Evolutionary conservation across 768 basidiomycete species (phyloP), one percentile per base, ranked within the genome.

Genomic region (Calocybe indica): DNA sequence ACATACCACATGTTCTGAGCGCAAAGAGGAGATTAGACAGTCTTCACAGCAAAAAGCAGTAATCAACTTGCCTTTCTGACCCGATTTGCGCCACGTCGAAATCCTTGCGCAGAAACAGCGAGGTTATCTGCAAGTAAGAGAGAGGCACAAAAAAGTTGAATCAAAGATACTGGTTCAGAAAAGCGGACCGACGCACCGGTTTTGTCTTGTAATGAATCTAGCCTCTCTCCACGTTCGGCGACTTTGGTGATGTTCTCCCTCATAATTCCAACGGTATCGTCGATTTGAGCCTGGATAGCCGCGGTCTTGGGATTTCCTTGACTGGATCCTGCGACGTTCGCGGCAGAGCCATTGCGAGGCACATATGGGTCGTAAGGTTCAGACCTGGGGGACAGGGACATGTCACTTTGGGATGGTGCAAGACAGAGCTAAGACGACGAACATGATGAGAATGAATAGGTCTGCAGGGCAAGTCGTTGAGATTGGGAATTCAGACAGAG

Each of bases 361-460:
- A 97, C 78, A 71, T 99, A 98, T 56, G 95, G 95, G 79, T 98
- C 95, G 71, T 97, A 97, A 63, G 92, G 94, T 73, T 95, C 91
- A 63, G 92, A 92, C 92, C 92, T 95, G 65, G 46, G 49, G 46
- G 50, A 49, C 28, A 39, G 36, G 15, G 48, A 49, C 43, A 52
- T 40, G 50, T 48, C 54, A 47, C 47, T 37, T 36, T 45, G 39
- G 40, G 50, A 42, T 44, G 41, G 46, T 42, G 38, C 41, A 50
- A 38, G 46, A 47, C 40, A 39, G 47, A 10, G 44, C 28, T 37
- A 34, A 47, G 44, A 44, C 37, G 41, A 65, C 71, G 46, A 43
- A 73, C 71, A 73, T 73, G 58, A 68, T 66, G 48, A 48, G 56
- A 56, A 55, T 62, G 65, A 63, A 51, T 33, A 55, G 54, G 57